Percentiles rank a stretch among this genome's conserved stretches.
phyloP scores from a whole-genome alignment of 257 asterid genomes.

The Solanum appendiculatum region DNA sequence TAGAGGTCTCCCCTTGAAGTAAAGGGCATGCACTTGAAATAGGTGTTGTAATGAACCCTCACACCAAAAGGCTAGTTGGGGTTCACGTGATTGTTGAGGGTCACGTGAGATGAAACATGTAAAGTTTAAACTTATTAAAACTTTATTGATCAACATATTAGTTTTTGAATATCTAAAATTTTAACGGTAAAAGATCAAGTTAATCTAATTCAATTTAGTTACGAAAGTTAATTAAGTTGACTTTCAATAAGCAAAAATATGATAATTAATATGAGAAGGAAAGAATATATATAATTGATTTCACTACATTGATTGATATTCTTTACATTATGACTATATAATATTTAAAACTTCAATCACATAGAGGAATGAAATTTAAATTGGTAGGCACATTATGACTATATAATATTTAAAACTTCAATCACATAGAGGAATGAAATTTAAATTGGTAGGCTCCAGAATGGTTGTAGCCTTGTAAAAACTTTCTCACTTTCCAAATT shows the following conservation, averaged over 20 bases:
- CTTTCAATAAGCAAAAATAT: too few species aligned
- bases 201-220: too few species aligned
- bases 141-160: neutral
- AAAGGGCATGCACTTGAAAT: neutral
- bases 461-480: neutral
- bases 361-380: neutral
- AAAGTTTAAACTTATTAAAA: too few species aligned
- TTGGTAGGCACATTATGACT: neutral
- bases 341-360: neutral
- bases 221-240: too few species aligned
- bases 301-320: neutral
- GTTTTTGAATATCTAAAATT: too few species aligned
- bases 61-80: neutral
- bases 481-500: neutral
- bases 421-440: neutral
- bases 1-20: neutral
- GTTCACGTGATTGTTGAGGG: neutral
- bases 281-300: too few species aligned
- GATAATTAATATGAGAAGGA: too few species aligned
- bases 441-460: neutral
- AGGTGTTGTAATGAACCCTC: neutral
- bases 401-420: neutral
- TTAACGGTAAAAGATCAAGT: too few species aligned
- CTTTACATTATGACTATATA: neutral
- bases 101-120: neutral